These are phyloP conservation scores for Alternaria metachromatica DNA, from an alignment of 2,329 filamentous ascomycete species.

Conservation along the genomic window DNA sequence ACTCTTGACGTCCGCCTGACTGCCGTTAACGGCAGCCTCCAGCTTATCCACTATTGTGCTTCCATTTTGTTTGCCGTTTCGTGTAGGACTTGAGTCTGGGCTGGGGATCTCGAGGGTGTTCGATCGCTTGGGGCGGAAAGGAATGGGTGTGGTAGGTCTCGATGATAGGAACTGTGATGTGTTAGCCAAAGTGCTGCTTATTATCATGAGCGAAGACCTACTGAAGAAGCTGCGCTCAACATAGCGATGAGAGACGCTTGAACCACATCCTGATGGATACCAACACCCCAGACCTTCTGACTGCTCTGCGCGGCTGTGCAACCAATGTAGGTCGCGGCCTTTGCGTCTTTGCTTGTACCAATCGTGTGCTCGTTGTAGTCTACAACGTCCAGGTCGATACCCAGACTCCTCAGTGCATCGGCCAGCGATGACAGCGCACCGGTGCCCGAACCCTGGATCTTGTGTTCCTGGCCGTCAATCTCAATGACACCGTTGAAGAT, in stretches of 20 bases:
- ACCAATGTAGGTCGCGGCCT: conserved; percentile 95
- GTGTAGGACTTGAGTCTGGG: conserved; percentile 32
- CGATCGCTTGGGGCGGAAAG: conserved; percentile 65
- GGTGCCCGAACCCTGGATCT: conserved; percentile 81
- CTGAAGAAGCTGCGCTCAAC: conserved; percentile 82
- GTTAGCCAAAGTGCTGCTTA: conserved; percentile 13
- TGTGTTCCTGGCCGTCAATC: conserved; percentile 80
- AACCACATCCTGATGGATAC: conserved; percentile 90
- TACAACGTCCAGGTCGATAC: conserved; percentile 86
- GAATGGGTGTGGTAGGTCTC: conserved; percentile 71
- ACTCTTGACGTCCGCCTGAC: conserved; percentile 27
- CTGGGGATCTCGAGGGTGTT: conserved; percentile 52
- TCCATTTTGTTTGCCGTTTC: conserved; percentile 13
- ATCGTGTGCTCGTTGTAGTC: conserved; percentile 98
- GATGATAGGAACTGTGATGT: conserved; percentile 71
- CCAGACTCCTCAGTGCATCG: conserved; percentile 77
- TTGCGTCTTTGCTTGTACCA: conserved; percentile 78
- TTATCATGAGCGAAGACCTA: conserved; percentile 57
- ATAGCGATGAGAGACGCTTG: conserved; percentile 87
- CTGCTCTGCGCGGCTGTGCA: conserved; percentile 73
- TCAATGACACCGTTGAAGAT: conserved; percentile 85
- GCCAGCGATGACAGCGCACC: conserved; percentile 90
- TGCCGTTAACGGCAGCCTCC: conserved; percentile 39
- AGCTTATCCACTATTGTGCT: conserved; percentile 35
- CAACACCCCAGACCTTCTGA: conserved; percentile 86